Base-by-base conservation (phyloP, 2,329 filamentous ascomycete species). In the Escovopsis sp. region DNA sequence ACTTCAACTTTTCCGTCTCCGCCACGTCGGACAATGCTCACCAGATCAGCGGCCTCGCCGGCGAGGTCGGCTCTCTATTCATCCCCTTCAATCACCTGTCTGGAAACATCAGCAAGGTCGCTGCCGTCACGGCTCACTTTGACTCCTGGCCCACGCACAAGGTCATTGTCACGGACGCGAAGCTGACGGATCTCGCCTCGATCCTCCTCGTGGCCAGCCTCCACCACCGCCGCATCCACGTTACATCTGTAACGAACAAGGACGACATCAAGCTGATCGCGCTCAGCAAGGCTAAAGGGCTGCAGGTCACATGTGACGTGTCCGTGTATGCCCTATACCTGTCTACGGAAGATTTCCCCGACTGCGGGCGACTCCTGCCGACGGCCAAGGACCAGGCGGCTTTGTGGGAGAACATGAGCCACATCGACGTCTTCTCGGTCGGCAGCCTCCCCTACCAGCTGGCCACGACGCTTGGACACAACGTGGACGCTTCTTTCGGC, bases 51-150 rank as follows among this genome's bases (percentile, higher is more conserved):
- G 69, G 77, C 44, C 68, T 86, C 37, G 74, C 76, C 14, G 65
- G 70, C 33, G 79, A 86, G 45, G 81, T 87, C 37, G 82, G 81
- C 19, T 84, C 81, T 15, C 65, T 87, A 30, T 87, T 85, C 61
- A 81, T 87, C 42, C 81, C 81, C 12, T 87, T 87, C 66, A 84
- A 87, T 57, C 72, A 83, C 54, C 62, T 86, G 18, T 81, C 79
- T 40, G 80, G 79, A 46, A 87, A 86, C 55, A 85, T 87, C 55
- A 85, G 75, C 68, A 84, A 84, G 63, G 81, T 86, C 31, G 79
- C 81, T 15, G 75, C 80, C 9, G 79, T 86, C 41, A 83, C 79
- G 35, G 72, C 76, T 40, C 81, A 87, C 61, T 87, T 87, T 49
- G 77, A 77, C 41, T 68, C 75, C 17, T 87, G 81, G 81, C 81